phyloP scores from a whole-genome alignment of 2,329 filamentous ascomycete species.

The Penicillium occitanis region DNA sequence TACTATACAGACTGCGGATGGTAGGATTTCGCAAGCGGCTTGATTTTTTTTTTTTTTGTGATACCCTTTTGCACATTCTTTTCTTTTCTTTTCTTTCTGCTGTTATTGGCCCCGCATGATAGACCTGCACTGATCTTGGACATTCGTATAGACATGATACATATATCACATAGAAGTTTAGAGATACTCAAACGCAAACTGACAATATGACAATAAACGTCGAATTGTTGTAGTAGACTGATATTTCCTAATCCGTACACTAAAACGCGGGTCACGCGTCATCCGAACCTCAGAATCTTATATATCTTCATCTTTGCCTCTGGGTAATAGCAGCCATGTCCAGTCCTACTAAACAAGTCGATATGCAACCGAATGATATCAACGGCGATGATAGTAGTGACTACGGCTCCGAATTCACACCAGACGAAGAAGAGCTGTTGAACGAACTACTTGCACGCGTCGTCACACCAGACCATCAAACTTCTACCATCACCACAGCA shows the following conservation, averaged over 20 bases:
- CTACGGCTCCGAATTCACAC: conserved; percentile 64
- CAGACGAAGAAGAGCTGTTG: conserved; percentile 57
- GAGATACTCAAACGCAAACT: neutral
- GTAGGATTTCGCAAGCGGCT: conserved; percentile 11
- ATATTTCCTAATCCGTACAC: neutral
- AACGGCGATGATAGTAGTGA: conserved; percentile 47
- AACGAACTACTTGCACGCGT: conserved; percentile 52
- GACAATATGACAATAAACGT: neutral
- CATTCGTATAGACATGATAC: neutral
- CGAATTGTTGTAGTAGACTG: neutral
- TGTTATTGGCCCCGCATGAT: neutral
- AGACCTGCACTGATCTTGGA: neutral
- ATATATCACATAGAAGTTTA: neutral
- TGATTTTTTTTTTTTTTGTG: conserved; percentile 7
- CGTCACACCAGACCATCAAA: conserved; percentile 24
- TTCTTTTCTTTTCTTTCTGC: neutral
- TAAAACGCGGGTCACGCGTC: conserved; percentile 14
- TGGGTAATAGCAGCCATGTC: neutral
- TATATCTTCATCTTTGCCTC: neutral
- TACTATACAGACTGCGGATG: neutral
- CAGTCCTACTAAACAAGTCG: neutral
- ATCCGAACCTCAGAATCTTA: neutral
- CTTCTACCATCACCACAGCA: neutral
- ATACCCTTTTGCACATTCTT: conserved; percentile 7
- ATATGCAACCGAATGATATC: neutral